A percentile compares a stretch with the other conserved stretches of the same genome.
Evolutionary conservation across 139 green algal species (phyloP).

Genomic region (Asterochloris erici): DNA sequence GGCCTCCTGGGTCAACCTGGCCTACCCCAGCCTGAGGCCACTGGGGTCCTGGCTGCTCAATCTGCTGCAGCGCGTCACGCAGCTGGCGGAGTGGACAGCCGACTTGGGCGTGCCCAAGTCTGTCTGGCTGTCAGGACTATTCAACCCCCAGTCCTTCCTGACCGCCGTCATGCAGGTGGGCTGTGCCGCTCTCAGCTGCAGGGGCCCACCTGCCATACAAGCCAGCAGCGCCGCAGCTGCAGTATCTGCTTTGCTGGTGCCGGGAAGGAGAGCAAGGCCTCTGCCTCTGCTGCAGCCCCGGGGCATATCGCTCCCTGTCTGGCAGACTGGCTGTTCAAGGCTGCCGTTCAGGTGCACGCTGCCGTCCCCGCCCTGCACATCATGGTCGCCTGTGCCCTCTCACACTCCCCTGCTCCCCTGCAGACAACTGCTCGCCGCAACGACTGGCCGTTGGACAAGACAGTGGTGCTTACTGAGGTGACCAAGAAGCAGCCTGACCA

Average conservation of each 20-base stretch:
- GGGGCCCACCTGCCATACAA: too few species aligned
- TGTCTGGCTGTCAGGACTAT: constrained; percentile 82
- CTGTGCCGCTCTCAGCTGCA: too few species aligned
- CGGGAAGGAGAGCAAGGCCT: too few species aligned
- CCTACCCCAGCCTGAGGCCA: constrained; percentile 76
- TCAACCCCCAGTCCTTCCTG: constrained; percentile 93
- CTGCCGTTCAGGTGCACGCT: too few species aligned
- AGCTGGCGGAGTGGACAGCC: constrained; percentile 83
- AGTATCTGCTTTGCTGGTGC: too few species aligned
- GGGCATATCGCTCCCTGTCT: too few species aligned
- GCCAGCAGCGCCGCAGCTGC: too few species aligned
- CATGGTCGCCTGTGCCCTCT: too few species aligned
- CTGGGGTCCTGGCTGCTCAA: constrained; percentile 70
- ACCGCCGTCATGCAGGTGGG: constrained; percentile 79
- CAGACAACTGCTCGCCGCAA: constrained; percentile 87
- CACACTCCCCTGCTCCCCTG: neutral
- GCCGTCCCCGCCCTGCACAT: too few species aligned
- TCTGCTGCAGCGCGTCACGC: constrained; percentile 66
- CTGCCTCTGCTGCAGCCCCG: too few species aligned
- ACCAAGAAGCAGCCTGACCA: constrained; percentile 84
- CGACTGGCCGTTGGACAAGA: constrained; percentile 89
- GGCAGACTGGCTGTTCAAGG: too few species aligned
- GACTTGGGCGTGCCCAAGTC: constrained; percentile 78
- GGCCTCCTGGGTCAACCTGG: constrained; percentile 65
- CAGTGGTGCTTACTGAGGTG: constrained; percentile 72